Base-by-base conservation (phyloP, 2,329 filamentous ascomycete genomes). In the Nigrospora osmanthi region DNA sequence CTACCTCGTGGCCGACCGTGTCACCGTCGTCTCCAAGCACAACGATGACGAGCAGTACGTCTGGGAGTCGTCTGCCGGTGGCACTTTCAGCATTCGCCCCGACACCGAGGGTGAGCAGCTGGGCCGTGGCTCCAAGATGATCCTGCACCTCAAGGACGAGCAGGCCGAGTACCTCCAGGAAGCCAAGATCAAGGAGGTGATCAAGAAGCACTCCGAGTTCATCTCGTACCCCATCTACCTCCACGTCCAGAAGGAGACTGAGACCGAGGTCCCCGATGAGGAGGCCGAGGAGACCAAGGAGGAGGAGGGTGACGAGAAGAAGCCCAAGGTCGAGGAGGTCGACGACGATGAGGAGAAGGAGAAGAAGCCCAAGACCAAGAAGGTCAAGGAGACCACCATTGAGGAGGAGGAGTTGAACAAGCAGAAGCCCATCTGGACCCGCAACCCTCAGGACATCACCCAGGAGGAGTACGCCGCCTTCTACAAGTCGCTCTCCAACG, bases 151-250 rank as follows among this genome's bases (percentile, higher is more conserved):
- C 65, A 98, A 98, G 87, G 93, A 98, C 61, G 93, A 98, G 83
- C 93, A 98, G 81, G 79, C 78, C 55, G 93, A 97, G 71, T 98
- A 95, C 83, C 80, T 97, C 58, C 94, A 97, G 73, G 93, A 98
- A 86, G 80, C 80, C 80, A 93, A 91, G 81, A 86, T 98, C 80
- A 98, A 98, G 87, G 93, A 98, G 81, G 91, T 98, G 57, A 90
- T 98, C 80, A 97, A 97, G 89, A 98, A 98, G 88, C 93, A 98
- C 87, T 97, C 93, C 67, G 93, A 98, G 79, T 98, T 98, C 82
- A 98, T 98, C 79, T 97, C 93, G 42, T 98, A 98, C 82, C 93
- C 93, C 66, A 98, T 98, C 85, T 98, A 96, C 82, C 91, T 98
- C 58, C 93, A 98, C 78, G 90, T 98, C 65, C 74, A 87, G 70